Conservation (phyloP, 2,329 filamentous ascomycete species). For the Fusarium sp. region DNA sequence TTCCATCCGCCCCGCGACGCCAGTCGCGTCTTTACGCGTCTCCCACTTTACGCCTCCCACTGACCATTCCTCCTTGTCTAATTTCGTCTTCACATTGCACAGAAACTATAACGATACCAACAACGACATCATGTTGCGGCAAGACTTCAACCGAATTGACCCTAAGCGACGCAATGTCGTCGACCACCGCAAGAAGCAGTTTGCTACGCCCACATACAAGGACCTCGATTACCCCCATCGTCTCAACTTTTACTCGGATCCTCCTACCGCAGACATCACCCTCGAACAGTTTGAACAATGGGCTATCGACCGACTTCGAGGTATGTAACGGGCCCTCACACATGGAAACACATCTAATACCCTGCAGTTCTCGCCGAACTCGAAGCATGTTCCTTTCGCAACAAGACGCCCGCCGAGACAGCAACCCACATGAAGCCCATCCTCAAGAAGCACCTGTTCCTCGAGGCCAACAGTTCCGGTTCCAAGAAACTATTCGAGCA, state of each 20-base stretch:
- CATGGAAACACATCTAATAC: conserved; percentile 10
- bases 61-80: conserved; percentile 22
- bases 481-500: conserved; percentile 72
- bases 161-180: conserved; percentile 81
- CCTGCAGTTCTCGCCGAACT: conserved; percentile 81
- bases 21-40: conserved; percentile 51
- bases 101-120: conserved; percentile 3
- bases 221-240: conserved; percentile 84
- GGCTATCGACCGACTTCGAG: conserved; percentile 91
- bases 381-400: conserved; percentile 95
- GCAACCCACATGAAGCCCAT: conserved; percentile 84
- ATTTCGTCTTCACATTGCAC: conserved; percentile 18
- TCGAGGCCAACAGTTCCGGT: conserved; percentile 78
- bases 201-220: conserved; percentile 80
- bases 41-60: conserved; percentile 36
- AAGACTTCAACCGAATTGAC: conserved; percentile 65
- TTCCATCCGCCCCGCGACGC: conserved; percentile 35
- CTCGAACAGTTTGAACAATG: conserved; percentile 99
- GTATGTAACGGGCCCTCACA: conserved; percentile 56
- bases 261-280: conserved; percentile 93
- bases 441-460: conserved; percentile 85
- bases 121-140: conserved; percentile 58
- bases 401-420: conserved; percentile 85
- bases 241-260: conserved; percentile 89
- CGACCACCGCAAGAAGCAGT: conserved; percentile 88